Evolutionary conservation across 2,329 filamentous ascomycete species (phyloP), one percentile per base, ranked within the genome.

Genomic region (Salinomyces thailandicus): DNA sequence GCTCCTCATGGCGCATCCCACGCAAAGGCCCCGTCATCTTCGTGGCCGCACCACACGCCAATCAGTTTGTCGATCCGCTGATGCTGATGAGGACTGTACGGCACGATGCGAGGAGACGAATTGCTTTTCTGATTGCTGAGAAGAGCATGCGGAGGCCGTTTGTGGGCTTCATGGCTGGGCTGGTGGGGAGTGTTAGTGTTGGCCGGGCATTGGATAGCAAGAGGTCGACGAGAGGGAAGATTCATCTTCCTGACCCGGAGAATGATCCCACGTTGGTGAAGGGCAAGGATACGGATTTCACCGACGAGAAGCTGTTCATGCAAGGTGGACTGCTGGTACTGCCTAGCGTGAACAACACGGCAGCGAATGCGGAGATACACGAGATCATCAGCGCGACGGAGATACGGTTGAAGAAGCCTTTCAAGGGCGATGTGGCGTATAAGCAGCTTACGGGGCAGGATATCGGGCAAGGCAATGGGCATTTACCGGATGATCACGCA

Each of bases 31-130:
- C 91, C 1, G 76, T 98, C 45, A 84, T 98, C 41, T 91, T 98
- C 54, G 91, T 98, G 49, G 91, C 87, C 30, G 91, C 89, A 37
- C 91, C 91, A 48, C 91, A 98, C 69, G 89, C 89, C 42, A 98
- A 98, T 60, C 85, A 91, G 80, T 98, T 98, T 51, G 87, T 96
- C 56, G 91, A 98, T 55, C 89, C 86, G 36, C 73, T 98, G 35
- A 82, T 96, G 48, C 73, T 98, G 35, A 93, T 94, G 75, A 81
- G 87, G 47, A 85, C 86, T 11, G 75, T 96, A 39, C 82, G 85
- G 47, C 80, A 76, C 55, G 87, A 95, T 65, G 81, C 86, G 37
- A 79, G 81, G 48, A 83, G 91, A 48, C 84, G 91, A 36, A 85
- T 94, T 40, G 85, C 86, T 35, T 87, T 93, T 55, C 75, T 98